Evolutionary conservation across 2,329 filamentous ascomycete species (phyloP).

Genomic region (Colletotrichum camelliae): DNA sequence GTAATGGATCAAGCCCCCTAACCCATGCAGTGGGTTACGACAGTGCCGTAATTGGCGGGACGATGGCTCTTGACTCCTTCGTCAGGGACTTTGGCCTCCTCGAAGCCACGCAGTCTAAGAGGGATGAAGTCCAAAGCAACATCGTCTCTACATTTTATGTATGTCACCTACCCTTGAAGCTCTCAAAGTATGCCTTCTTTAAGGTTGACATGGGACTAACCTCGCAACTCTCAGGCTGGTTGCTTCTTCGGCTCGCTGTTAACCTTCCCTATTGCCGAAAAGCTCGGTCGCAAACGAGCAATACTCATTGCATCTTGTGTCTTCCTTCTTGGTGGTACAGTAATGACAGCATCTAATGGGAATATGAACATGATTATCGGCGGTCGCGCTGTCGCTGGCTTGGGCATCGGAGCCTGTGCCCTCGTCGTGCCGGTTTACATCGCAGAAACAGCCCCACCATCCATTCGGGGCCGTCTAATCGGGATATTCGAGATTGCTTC

Average conservation of each 20-base stretch:
- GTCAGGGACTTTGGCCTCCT: constrained; percentile 22
- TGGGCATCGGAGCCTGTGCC: constrained; percentile 53
- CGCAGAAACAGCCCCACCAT: constrained; percentile 59
- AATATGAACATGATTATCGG: constrained; percentile 60
- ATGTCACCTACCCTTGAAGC: accelerated
- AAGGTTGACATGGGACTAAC: not conserved
- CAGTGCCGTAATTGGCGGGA: not conserved
- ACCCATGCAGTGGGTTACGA: not conserved
- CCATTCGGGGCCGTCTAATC: constrained; percentile 54
- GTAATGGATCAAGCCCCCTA: accelerated
- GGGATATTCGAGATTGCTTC: constrained; percentile 57
- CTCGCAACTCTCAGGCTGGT: not conserved
- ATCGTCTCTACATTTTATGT: constrained; percentile 51
- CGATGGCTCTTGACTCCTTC: not conserved
- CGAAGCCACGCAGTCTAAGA: not conserved
- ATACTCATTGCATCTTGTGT: constrained; percentile 32
- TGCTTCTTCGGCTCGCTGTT: not conserved
- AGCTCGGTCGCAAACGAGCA: not conserved
- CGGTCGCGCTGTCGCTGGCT: constrained; percentile 58
- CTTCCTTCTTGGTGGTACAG: constrained; percentile 52
- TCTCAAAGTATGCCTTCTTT: not conserved
- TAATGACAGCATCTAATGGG: constrained; percentile 33
- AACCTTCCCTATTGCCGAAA: not conserved
- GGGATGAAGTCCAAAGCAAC: constrained; percentile 27
- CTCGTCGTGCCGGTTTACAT: constrained; percentile 64